Evolutionary conservation across 106 monocot genomes (phyloP).

Genomic region (Acorus calamus): DNA sequence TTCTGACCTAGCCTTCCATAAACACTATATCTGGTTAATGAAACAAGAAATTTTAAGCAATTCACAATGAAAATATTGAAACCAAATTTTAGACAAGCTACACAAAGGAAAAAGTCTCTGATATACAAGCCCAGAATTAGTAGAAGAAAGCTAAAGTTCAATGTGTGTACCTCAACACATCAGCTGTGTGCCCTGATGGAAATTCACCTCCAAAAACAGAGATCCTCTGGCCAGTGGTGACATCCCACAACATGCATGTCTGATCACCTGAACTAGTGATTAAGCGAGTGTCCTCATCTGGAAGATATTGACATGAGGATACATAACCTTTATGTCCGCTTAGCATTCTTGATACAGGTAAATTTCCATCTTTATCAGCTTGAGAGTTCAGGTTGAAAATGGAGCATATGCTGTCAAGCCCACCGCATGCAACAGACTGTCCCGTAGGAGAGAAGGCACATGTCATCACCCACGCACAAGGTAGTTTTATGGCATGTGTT

Average conservation of each 20-base stretch:
- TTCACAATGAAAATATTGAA: too few species aligned
- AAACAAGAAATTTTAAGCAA: too few species aligned
- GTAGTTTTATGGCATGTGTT: constrained; percentile 85
- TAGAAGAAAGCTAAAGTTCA: too few species aligned
- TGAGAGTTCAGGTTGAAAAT: constrained; percentile 84
- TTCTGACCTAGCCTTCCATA: too few species aligned
- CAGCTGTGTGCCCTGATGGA: constrained; percentile 91
- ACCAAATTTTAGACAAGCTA: too few species aligned
- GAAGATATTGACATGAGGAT: constrained; percentile 85
- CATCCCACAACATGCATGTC: constrained; percentile 92
- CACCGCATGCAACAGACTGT: constrained; percentile 85
- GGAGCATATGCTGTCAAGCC: constrained; percentile 91
- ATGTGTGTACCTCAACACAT: constrained; percentile 62
- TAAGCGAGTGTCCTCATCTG: constrained; percentile 70
- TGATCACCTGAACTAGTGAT: constrained; percentile 94
- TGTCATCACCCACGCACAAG: constrained; percentile 90
- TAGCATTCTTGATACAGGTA: constrained; percentile 66
- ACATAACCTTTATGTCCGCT: constrained; percentile 96
- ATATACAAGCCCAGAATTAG: too few species aligned
- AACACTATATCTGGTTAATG: too few species aligned
- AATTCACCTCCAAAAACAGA: constrained; percentile 97
- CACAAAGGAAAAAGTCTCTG: too few species aligned
- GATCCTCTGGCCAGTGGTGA: constrained; percentile 81
- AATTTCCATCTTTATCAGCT: constrained; percentile 77
- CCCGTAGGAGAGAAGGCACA: constrained; percentile 90